Evolutionary conservation across 192 early-diverging fungal species (phyloP).

Genomic region (Umbelopsis sp.): DNA sequence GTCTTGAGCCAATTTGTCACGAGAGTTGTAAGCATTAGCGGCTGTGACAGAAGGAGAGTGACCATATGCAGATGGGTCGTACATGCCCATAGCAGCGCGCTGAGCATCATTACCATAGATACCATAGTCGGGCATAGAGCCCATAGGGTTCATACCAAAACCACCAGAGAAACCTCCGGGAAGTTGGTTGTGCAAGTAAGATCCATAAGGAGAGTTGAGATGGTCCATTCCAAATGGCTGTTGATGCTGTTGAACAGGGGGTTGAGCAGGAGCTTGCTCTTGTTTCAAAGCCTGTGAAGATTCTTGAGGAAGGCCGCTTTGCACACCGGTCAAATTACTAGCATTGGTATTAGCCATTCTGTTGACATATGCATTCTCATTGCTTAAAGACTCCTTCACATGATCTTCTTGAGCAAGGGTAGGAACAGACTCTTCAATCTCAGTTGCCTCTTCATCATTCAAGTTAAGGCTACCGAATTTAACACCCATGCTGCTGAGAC

Average conservation of each 20-base stretch:
- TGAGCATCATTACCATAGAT: slow-evolving; percentile 69
- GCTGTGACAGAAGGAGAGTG: slow-evolving; percentile 60
- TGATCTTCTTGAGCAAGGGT: neutral
- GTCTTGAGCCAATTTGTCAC: slow-evolving; percentile 60
- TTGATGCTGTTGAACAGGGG: slow-evolving; percentile 18
- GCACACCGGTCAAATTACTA: slow-evolving; percentile 28
- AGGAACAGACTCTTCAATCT: slow-evolving; percentile 20
- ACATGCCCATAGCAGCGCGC: slow-evolving; percentile 50
- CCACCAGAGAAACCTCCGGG: slow-evolving; percentile 51
- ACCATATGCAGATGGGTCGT: slow-evolving; percentile 57
- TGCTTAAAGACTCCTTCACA: neutral
- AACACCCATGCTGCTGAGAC: slow-evolving; percentile 67
- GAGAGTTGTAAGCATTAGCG: slow-evolving; percentile 52
- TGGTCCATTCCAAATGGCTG: slow-evolving; percentile 48
- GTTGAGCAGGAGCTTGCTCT: slow-evolving; percentile 14
- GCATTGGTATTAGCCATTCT: slow-evolving; percentile 31
- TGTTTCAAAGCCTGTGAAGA: slow-evolving; percentile 22
- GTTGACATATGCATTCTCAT: slow-evolving; percentile 22
- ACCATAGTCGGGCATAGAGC: slow-evolving; percentile 54
- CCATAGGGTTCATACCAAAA: slow-evolving; percentile 60
- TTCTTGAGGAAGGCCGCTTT: slow-evolving; percentile 21
- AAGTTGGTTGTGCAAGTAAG: slow-evolving; percentile 51
- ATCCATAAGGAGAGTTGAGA: slow-evolving; percentile 53
- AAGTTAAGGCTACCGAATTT: slow-evolving; percentile 82
- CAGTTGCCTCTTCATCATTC: slow-evolving; percentile 52